Base-by-base conservation (phyloP, 108 stramenopile species). In the Nannochloropsis gaditana region DNA sequence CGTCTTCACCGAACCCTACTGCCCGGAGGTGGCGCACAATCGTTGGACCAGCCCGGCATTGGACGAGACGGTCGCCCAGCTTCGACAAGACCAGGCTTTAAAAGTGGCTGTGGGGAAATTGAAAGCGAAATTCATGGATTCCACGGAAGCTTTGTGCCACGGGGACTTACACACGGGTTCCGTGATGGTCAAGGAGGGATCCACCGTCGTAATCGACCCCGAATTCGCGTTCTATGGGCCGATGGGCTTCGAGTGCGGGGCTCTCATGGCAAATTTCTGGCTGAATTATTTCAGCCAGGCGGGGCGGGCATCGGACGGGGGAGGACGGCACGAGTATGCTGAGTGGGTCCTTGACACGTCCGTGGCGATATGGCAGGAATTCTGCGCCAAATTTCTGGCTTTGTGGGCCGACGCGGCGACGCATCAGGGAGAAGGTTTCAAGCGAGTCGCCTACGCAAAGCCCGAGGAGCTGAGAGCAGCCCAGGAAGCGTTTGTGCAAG, bases 151-250 rank as follows among this genome's bases (percentile, higher is more conserved):
- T 10, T 81, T 92, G 42, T 44, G 92, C 41, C 92, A 92, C 80
- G 92, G 50, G 43, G 92, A 92, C 44, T 79, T 92, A 15, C 92
- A 92, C 90, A 86, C 92, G 11, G 92, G 92, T 9, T 87, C 86
- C 45, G 90, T 92, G 82, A 92, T 92, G 92, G 87, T 88, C 41
- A 85, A 44, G 43, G 90, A 89, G 44, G 83, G 85, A 45, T 59
- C 82, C 42, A 92, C 91, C 11, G n/a, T 87, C 42, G 91, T 90
- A 9, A 92, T 92, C 73, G 92, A 92, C 45, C 92, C 92, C 80
- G 92, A 92, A 85, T 92, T 92, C 79, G 92, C 91, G 17, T 92
- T 92, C 79, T 92, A 92, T 80, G 92, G 92, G 19, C 92, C 92
- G 41, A 92, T 92, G 92, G 92, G 91, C 45, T 92, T 92, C 84